Base-by-base conservation (phyloP, 306 rosid genomes). In the Casuarina glauca region DNA sequence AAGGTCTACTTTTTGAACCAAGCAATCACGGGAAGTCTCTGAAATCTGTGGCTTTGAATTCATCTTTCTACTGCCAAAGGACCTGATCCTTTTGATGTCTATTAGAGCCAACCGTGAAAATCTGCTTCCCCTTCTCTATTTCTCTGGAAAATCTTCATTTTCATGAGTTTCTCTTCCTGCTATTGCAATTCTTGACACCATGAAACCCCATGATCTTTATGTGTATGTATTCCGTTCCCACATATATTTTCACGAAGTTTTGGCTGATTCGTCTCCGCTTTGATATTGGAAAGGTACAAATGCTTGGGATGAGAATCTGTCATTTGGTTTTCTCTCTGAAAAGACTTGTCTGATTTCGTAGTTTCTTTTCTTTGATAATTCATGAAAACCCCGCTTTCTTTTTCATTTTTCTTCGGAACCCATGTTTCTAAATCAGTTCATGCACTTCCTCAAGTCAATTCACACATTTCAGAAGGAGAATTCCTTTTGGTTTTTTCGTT, bases 21-120 rank as follows among this genome's bases (percentile, higher is more conserved):
- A 84, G 92, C 78, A 86, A 60, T 91, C 98, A 94, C 97, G 97
- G 80, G 97, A 64, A 86, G 60, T 77, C 92, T 89, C 87, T 92
- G 97, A 86, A 76, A 57, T 83, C 84, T 86, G 80, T 81, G 78
- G 88, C 86, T 84, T 77, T 80, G 89, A 90, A 86, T 88, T 84
- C 92, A 76, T 89, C 94, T 91, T 91, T 94, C 86, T 73, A 84
- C 89, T 84, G 86, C 90, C 86, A 82, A 90, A 84, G 88, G 79
- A 85, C 90, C 93, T 84, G 83, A 88, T 87, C 93, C 88, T 84
- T 84, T 90, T 80, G 79, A 89, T 64, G 82, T 81, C 82, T 72
- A 78, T 86, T 79, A 77, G 45, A 32, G 78, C 73, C 84, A 87
- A 86, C 88, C 89, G 90, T 89, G 87, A 88, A 77, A 84, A 78